phyloP scores from a whole-genome alignment of 257 asterid genomes.

The Eustoma russellianum region DNA sequence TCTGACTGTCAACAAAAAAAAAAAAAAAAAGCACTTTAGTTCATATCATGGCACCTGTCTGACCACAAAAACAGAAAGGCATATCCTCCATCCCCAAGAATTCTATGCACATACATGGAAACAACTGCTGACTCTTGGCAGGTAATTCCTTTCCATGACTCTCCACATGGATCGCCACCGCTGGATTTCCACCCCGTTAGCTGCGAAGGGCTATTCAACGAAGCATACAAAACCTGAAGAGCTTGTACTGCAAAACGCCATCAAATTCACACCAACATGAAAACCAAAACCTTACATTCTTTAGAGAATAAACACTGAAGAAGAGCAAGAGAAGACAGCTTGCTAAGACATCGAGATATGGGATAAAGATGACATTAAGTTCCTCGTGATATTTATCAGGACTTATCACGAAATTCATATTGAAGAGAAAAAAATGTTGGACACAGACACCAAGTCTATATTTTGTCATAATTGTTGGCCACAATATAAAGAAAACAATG shows the following conservation, averaged over 20 bases:
- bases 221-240: constrained; percentile 70
- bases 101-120: constrained; percentile 55
- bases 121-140: constrained; percentile 76
- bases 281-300: not conserved
- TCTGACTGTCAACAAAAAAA: constrained; percentile 46
- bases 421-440: too few relatives aligned
- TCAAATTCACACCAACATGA: not conserved
- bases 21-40: constrained; percentile 14
- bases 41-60: constrained; percentile 1
- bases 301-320: not conserved
- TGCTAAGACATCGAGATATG: not conserved
- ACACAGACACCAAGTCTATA: too few relatives aligned
- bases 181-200: constrained; percentile 75
- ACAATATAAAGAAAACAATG: too few relatives aligned
- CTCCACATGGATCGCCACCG: constrained; percentile 96
- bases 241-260: constrained; percentile 57
- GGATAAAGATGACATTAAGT: not conserved
- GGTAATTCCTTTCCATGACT: constrained; percentile 78
- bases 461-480: too few relatives aligned
- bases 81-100: not conserved
- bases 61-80: constrained; percentile 2
- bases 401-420: not conserved
- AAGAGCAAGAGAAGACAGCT: constrained; percentile 2
- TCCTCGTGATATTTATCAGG: not conserved
- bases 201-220: constrained; percentile 70